A percentile compares a stretch with the other conserved stretches of the same genome.
These are phyloP conservation scores for Piper longum DNA, from an alignment of 164 flowering plant genomes.

Conservation along the genomic window DNA sequence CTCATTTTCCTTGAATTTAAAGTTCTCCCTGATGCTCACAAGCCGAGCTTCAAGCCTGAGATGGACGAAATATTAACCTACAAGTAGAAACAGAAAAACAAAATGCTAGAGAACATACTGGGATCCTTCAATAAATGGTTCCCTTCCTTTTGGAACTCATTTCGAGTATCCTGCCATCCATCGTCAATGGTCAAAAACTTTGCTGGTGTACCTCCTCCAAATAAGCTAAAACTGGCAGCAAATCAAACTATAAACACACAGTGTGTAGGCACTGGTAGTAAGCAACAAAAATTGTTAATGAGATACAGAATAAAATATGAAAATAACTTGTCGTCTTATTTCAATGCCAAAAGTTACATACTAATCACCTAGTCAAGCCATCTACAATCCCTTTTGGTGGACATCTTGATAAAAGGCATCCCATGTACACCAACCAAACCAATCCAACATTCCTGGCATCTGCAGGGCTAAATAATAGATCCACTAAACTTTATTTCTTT, in stretches of 20 bases:
- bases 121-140: slow-evolving; percentile 37
- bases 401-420: slow-evolving; percentile 60
- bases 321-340: background rate
- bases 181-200: slow-evolving; percentile 51
- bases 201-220: slow-evolving; percentile 50
- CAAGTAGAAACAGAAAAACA: background rate
- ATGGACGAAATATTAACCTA: background rate
- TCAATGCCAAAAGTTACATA: background rate
- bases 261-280: background rate
- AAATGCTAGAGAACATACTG: slow-evolving; percentile 25
- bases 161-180: slow-evolving; percentile 54
- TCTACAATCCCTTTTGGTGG: slow-evolving; percentile 46
- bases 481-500: background rate
- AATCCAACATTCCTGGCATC: slow-evolving; percentile 62
- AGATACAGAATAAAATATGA: background rate
- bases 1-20: slow-evolving; percentile 25
- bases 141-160: slow-evolving; percentile 49
- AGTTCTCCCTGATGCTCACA: slow-evolving; percentile 35
- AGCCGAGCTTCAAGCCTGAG: slow-evolving; percentile 49
- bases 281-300: background rate
- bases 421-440: slow-evolving; percentile 89
- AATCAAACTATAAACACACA: background rate
- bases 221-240: slow-evolving; percentile 28
- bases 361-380: slow-evolving; percentile 41
- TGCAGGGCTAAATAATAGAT: slow-evolving; percentile 15